Percentiles rank a stretch among this genome's conserved stretches.
phyloP scores from a whole-genome alignment of 495 filamentous ascomycete species.

The Talaromyces nanjingensis region DNA sequence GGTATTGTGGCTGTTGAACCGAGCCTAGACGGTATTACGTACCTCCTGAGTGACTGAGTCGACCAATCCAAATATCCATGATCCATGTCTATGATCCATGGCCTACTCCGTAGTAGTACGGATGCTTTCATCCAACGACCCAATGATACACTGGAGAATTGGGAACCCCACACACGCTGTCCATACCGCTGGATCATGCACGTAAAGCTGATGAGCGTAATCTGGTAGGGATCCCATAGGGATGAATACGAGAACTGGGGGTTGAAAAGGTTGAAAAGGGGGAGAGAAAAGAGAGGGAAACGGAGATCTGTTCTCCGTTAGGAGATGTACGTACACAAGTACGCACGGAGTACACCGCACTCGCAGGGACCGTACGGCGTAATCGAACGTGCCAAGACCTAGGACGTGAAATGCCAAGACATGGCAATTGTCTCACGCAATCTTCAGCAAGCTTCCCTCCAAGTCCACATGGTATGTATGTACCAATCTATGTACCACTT shows the following conservation, averaged over 20 bases:
- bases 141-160: not conserved
- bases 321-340: not conserved
- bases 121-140: not conserved
- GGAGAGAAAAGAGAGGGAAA: not conserved
- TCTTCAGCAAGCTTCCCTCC: not conserved
- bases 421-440: not conserved
- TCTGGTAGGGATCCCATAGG: not conserved
- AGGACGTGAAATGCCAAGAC: not conserved
- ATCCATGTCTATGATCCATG: not conserved
- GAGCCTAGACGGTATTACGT: not conserved
- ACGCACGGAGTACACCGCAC: not conserved
- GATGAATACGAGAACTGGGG: not conserved
- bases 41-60: not conserved
- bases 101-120: not conserved
- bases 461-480: not conserved
- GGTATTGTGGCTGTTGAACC: not conserved
- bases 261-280: not conserved
- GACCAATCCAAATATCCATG: not conserved
- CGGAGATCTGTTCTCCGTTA: not conserved
- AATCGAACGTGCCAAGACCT: not conserved
- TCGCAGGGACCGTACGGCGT: not conserved
- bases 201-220: not conserved
- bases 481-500: too few relatives aligned
- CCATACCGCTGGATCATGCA: not conserved
- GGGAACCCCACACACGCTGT: not conserved